These are phyloP conservation scores for Biancaea sappan DNA, from an alignment of 306 rosid species.

Conservation along the genomic window DNA sequence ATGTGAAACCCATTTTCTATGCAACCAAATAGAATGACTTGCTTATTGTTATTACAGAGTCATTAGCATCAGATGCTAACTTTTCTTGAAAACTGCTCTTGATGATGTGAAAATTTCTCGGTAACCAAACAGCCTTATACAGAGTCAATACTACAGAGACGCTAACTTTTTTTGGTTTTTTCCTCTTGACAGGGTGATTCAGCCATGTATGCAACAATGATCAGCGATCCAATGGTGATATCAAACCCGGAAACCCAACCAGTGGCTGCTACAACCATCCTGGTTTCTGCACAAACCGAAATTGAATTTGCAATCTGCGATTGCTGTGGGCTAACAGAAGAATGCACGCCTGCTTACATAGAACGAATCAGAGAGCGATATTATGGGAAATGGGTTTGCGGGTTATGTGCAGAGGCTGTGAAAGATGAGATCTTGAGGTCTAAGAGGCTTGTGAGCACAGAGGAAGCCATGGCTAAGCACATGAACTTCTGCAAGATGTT, in stretches of 20 bases:
- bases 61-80: neutral
- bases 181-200: constrained; percentile 51
- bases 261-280: constrained; percentile 33
- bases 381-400: constrained; percentile 87
- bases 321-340: constrained; percentile 90
- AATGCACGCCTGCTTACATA: constrained; percentile 87
- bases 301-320: constrained; percentile 82
- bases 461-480: constrained; percentile 83
- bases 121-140: neutral
- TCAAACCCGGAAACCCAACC: constrained; percentile 64
- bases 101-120: neutral
- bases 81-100: neutral
- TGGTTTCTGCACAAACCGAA: constrained; percentile 49
- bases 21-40: neutral
- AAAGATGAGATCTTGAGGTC: constrained; percentile 83
- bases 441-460: constrained; percentile 68
- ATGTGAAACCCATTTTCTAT: neutral
- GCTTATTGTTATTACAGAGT: neutral
- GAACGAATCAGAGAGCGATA: constrained; percentile 69
- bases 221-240: constrained; percentile 66
- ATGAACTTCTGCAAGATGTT: constrained; percentile 77
- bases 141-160: neutral
- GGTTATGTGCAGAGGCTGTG: constrained; percentile 90
- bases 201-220: constrained; percentile 67
- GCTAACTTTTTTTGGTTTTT: neutral